phyloP scores from a whole-genome alignment of 495 filamentous ascomycete genomes.

The Tuber brumale region DNA sequence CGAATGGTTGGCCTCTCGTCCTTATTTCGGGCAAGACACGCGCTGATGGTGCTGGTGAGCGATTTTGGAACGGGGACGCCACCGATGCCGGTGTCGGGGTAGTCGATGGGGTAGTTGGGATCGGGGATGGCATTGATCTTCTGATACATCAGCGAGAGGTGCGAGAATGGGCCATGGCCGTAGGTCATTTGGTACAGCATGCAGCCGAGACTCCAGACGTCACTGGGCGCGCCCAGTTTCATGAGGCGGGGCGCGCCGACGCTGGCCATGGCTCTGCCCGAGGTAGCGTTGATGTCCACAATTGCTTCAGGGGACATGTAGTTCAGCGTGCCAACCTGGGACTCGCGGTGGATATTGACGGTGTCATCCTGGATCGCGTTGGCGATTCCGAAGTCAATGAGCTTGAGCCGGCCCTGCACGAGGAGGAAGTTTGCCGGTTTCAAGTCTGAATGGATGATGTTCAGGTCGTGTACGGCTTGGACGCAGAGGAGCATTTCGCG shows the following conservation, averaged over 20 bases:
- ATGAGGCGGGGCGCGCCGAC: constrained; percentile 56
- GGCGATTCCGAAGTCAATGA: constrained; percentile 95
- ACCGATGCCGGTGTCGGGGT: constrained; percentile 67
- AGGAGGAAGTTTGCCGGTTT: constrained; percentile 93
- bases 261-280: constrained; percentile 35
- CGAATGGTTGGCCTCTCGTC: constrained; percentile 68
- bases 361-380: constrained; percentile 96
- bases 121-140: constrained; percentile 81
- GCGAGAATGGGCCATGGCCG: constrained; percentile 82
- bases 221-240: constrained; percentile 91
- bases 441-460: constrained; percentile 92
- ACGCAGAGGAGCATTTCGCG: constrained; percentile 98
- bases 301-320: constrained; percentile 97
- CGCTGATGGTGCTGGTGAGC: constrained; percentile 64
- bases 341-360: constrained; percentile 93
- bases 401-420: constrained; percentile 73
- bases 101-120: constrained; percentile 73
- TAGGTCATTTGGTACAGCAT: constrained; percentile 98
- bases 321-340: constrained; percentile 90
- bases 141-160: constrained; percentile 74
- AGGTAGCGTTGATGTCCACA: constrained; percentile 65
- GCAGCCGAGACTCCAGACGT: constrained; percentile 93
- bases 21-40: constrained; percentile 74
- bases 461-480: constrained; percentile 72
- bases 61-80: constrained; percentile 62